phyloP scores from a whole-genome alignment of 2,329 filamentous ascomycete genomes.

The Neonectria coccinea region DNA sequence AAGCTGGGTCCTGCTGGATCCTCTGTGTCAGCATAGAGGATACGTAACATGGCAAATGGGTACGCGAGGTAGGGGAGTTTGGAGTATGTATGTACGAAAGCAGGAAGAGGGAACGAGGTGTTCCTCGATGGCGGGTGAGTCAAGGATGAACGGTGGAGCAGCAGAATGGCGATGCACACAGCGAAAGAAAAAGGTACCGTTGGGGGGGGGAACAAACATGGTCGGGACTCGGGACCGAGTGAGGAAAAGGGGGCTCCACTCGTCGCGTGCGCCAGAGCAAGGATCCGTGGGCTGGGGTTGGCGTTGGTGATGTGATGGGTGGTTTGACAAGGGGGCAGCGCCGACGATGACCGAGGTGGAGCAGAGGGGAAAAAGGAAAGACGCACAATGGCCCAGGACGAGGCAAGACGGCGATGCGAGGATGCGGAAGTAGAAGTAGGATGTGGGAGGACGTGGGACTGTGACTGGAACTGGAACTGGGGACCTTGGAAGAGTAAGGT shows the following conservation, averaged over 20 bases:
- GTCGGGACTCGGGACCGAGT: slow-evolving; percentile 28
- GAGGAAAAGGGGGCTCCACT: slow-evolving; percentile 35
- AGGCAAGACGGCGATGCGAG: background rate
- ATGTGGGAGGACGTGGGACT: background rate
- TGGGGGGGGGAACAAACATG: slow-evolving; percentile 10
- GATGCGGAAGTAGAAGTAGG: background rate
- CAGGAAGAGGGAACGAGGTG: background rate
- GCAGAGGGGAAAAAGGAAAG: background rate
- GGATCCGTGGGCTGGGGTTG: slow-evolving; percentile 26
- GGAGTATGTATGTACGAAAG: background rate
- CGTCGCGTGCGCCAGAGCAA: slow-evolving; percentile 39
- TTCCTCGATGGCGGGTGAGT: background rate
- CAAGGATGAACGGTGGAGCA: background rate
- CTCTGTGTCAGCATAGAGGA: background rate
- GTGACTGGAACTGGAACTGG: background rate
- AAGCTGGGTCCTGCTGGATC: background rate
- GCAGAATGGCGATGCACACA: background rate
- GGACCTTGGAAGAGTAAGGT: background rate
- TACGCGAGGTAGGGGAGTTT: background rate
- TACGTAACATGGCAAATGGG: background rate
- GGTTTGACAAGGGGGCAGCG: background rate
- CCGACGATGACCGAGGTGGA: background rate
- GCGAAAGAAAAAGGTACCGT: background rate
- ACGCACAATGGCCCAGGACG: background rate
- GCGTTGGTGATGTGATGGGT: slow-evolving; percentile 10